Base-by-base conservation (phyloP, 495 filamentous ascomycete genomes). In the Durotheca rogersii region DNA sequence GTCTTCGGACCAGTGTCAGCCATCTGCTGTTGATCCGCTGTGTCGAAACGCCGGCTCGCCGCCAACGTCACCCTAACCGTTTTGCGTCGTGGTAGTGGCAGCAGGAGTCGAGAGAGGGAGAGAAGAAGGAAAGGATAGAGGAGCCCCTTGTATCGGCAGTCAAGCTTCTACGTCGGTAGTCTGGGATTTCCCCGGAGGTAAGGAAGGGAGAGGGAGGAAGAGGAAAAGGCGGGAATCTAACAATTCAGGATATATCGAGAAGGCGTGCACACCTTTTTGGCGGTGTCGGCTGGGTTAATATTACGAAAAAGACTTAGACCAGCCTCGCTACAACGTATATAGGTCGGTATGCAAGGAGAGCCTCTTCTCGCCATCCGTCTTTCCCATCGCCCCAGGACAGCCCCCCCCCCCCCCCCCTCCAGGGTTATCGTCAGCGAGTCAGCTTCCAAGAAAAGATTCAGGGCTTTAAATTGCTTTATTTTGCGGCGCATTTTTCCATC, bases 401-500 rank as follows among this genome's bases (percentile, higher is more conserved):
- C 18, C 32, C 30, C 55, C 40, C 29, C n/a, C n/a, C n/a, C n/a
- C n/a, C n/a, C n/a, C n/a, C n/a, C n/a, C n/a, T n/a, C n/a, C n/a
- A n/a, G n/a, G 27, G 35, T 38, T 44, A 23, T 30, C 9, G 9
- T 27, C 40, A 49, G 31, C 49, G 27, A 53, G 55, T 53, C 49
- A 53, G 55, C 43, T 53, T 11, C 48, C 53, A 58, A 58, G 43
- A 58, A 53, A 58, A 50, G 47, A 48, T 23, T n/a, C 31, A 55
- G 41, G 41, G 61, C 61, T 64, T 64, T 64, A 64, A 64, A 64
- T 64, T 64, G 51, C 46, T 37, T 58, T 58, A 61, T 64, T 55
- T 64, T 51, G 51, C 43, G 47, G 61, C 47, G 41, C 36, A 55
- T 47, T 36, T 47, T 48, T 56, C 18, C 45, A 50, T 30, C 40